These are phyloP conservation scores for Candida tropicalis DNA, from an alignment of 1,139 yeast genomes.

Conservation along the genomic window DNA sequence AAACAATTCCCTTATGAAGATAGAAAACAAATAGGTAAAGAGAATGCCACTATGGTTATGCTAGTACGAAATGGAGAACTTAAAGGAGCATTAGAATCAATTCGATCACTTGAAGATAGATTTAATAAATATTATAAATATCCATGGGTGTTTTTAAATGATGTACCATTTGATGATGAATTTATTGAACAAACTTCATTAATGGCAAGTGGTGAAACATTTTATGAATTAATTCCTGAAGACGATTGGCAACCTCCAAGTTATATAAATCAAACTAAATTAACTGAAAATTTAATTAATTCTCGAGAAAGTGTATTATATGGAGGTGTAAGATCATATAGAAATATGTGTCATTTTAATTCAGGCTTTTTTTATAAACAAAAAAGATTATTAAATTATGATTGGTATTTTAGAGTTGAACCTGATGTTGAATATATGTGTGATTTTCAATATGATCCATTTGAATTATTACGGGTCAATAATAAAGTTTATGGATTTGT, in stretches of 20 bases:
- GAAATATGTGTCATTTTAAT: constrained; percentile 54
- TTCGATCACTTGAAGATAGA: constrained; percentile 49
- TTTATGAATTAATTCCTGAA: constrained; percentile 44
- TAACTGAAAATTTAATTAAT: constrained; percentile 28
- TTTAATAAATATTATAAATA: constrained; percentile 48
- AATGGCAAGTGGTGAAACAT: constrained; percentile 82
- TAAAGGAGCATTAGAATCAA: constrained; percentile 43
- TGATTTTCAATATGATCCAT: constrained; percentile 53
- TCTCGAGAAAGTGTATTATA: constrained; percentile 36
- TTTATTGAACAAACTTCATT: constrained; percentile 61
- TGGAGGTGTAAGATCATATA: constrained; percentile 43
- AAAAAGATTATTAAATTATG: constrained; percentile 39
- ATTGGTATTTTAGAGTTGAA: constrained; percentile 50
- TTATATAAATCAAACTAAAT: constrained; percentile 33
- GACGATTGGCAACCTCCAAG: constrained; percentile 48
- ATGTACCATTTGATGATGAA: constrained; percentile 43
- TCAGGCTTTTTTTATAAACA: constrained; percentile 50
- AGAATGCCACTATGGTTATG: constrained; percentile 55
- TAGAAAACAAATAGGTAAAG: constrained; percentile 41
- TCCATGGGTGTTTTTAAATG: constrained; percentile 51
- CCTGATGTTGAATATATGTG: constrained; percentile 52
- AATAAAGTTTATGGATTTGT: constrained; percentile 47
- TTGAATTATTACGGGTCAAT: constrained; percentile 34
- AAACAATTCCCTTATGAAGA: constrained; percentile 30
- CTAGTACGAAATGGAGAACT: constrained; percentile 46